Evolutionary conservation across 1,139 yeast species (phyloP).

Genomic region (Blastobotrys persicus): DNA sequence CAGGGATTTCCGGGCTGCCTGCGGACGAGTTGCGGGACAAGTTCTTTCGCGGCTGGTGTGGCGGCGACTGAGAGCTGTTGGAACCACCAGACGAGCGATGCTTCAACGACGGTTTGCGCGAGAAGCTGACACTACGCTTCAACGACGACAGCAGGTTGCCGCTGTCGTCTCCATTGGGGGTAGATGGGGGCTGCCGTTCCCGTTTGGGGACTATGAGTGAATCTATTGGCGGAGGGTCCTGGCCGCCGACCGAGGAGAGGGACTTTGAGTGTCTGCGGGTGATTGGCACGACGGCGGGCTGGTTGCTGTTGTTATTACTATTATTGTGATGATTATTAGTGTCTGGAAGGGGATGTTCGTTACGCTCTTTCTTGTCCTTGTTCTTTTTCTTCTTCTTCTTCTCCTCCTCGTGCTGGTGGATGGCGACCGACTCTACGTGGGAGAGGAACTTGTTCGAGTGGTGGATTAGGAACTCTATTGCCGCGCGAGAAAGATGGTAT

Average conservation of each 20-base stretch:
- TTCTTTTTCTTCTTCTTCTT: slow-evolving; percentile 16
- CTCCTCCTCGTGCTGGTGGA: slow-evolving; percentile 31
- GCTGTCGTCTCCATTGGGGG: slow-evolving; percentile 12
- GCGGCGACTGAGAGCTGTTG: slow-evolving; percentile 3
- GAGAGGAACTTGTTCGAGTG: slow-evolving; percentile 71
- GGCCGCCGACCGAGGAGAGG: slow-evolving; percentile 9
- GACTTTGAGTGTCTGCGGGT: slow-evolving; percentile 23
- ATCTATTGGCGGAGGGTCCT: neutral
- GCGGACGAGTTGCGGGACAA: slow-evolving; percentile 2
- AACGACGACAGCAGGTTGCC: slow-evolving; percentile 22
- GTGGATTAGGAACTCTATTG: slow-evolving; percentile 84
- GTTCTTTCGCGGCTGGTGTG: neutral
- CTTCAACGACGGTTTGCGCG: slow-evolving; percentile 21
- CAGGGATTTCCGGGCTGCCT: slow-evolving; percentile 2
- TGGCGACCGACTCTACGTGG: slow-evolving; percentile 39
- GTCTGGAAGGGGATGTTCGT: too few relatives aligned
- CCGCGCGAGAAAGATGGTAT: slow-evolving; percentile 81
- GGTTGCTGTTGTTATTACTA: neutral
- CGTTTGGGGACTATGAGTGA: slow-evolving; percentile 15
- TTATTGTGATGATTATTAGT: neutral
- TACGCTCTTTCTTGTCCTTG: too few relatives aligned
- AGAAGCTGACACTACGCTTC: slow-evolving; percentile 27
- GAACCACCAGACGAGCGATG: slow-evolving; percentile 5
- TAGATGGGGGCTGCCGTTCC: slow-evolving; percentile 1
- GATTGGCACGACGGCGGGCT: slow-evolving; percentile 5